Base-by-base conservation (phyloP, 352 stramenopile species). In the Phytophthora cajani region DNA sequence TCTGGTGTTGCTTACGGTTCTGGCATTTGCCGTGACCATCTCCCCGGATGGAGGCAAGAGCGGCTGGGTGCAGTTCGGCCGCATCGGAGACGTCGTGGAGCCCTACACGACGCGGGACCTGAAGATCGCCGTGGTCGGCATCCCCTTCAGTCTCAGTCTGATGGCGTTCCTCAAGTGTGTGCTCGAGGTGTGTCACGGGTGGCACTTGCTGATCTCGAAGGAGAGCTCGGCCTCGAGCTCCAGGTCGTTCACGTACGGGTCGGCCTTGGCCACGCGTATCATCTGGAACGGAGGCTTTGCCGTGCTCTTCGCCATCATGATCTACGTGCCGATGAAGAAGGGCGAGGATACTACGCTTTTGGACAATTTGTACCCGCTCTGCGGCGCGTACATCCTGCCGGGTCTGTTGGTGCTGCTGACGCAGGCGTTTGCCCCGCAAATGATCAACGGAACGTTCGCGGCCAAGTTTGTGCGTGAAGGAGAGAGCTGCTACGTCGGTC, bases 391-490 rank as follows among this genome's bases (percentile, higher is more conserved):
- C 58, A 68, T 89, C 19, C 38, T 85, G 11, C 85, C 85, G 0
- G 85, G 82, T 0, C 12, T 80, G 10, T 44, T 89, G n/a, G 70
- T 91, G 14, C 19, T 93, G 17, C n/a, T 90, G 4, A 69, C 73
- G 2, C 79, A 89, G 21, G 79, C 79, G 2, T 80, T 91, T 27
- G 74, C 81, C 3, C 84, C 84, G 1, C 84, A 89, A 40, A 19
- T 84, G 10, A 83, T 93, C 25, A 74, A 56, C 27, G 68, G 74
- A 7, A 88, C 80, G n/a, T 90, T 89, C 49, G 78, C 81, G 6
- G 69, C 82, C 14, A 89, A 93, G 57, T 93, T 93, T 70, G 81
- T 91, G 0, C 85, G 85, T 21, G 85, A 93, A 66, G 85, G 85
- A 0, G 83, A 80, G 60, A 90, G 74, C 38, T 93, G 83, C 74